These are phyloP conservation scores for Trichodelitschia bisporula DNA, from an alignment of 495 filamentous ascomycete genomes.

Conservation along the genomic window DNA sequence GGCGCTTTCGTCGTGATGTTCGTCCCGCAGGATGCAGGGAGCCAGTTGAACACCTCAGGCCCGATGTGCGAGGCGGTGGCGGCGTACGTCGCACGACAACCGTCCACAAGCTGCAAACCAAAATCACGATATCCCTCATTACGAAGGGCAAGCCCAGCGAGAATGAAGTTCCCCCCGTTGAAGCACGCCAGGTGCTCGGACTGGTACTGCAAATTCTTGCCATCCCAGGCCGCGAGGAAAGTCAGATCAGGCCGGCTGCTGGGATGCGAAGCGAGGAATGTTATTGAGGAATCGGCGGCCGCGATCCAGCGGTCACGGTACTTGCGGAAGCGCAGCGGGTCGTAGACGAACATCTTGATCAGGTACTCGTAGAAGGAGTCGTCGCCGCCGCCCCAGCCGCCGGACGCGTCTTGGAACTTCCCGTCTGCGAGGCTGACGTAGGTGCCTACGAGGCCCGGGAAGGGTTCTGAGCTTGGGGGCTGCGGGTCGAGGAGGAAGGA, in stretches of 20 bases:
- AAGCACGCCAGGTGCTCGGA: conserved; percentile 47
- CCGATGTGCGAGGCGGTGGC: conserved; percentile 48
- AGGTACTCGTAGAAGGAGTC: conserved; percentile 86
- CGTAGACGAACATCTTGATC: conserved; percentile 83
- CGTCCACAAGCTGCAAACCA: conserved; percentile 46
- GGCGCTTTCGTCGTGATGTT: no score
- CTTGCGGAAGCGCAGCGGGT: conserved; percentile 30
- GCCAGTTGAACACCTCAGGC: conserved; percentile 56
- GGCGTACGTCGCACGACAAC: conserved; percentile 52
- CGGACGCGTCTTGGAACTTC: conserved; percentile 35
- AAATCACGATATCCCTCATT: conserved; percentile 42
- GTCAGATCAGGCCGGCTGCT: conserved; percentile 43
- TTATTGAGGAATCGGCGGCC: conserved; percentile 55
- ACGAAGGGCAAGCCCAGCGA: conserved; percentile 50
- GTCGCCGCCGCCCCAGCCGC: conserved; percentile 59
- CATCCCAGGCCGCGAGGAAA: conserved; percentile 40
- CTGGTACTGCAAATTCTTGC: conserved; percentile 19
- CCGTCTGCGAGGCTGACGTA: conserved; percentile 38
- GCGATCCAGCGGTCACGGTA: conserved; percentile 43
- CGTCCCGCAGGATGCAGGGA: conserved; percentile 14
- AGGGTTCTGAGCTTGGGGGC: conserved; percentile 22
- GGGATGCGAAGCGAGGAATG: conserved; percentile 50
- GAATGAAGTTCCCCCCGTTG: conserved; percentile 63
- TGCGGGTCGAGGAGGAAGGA: conserved; percentile 25
- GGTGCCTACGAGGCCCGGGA: conserved; percentile 52